These are phyloP conservation scores for Dendrobium huoshanense DNA, from an alignment of 106 monocot genomes.

Conservation along the genomic window DNA sequence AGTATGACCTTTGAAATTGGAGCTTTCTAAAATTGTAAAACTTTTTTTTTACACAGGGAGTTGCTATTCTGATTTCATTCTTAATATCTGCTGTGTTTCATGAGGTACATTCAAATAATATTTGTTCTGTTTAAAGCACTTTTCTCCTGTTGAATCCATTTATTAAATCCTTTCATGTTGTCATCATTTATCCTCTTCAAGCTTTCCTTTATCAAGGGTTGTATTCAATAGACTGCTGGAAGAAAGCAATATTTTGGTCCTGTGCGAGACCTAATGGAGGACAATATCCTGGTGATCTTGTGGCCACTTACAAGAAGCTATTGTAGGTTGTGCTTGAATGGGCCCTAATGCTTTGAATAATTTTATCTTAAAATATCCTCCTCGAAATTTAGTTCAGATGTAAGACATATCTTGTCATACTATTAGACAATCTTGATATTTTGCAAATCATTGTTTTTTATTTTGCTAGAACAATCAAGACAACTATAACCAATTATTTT, in stretches of 20 bases:
- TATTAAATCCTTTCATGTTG: neutral
- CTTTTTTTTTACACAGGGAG: constrained; percentile 39
- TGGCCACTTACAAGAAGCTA: neutral
- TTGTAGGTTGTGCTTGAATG: neutral
- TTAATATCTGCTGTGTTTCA: constrained; percentile 86
- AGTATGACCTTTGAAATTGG: neutral
- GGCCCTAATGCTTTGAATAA: neutral
- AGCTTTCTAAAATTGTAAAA: neutral
- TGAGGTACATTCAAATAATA: constrained; percentile 51
- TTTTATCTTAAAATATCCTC: neutral
- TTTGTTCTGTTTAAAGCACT: neutral
- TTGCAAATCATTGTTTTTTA: too few relatives aligned
- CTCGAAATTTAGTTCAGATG: neutral
- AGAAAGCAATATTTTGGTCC: neutral
- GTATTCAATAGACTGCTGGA: neutral
- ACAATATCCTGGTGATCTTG: neutral
- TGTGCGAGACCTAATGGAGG: neutral
- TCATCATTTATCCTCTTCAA: neutral
- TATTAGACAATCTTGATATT: too few relatives aligned
- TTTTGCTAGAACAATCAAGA: too few relatives aligned
- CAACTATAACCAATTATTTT: too few relatives aligned
- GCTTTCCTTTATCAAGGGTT: neutral
- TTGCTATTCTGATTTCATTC: constrained; percentile 81
- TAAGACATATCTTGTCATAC: neutral
- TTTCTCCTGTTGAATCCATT: neutral